Conservation (phyloP, 495 filamentous ascomycete species). For the Neurospora sp. region DNA sequence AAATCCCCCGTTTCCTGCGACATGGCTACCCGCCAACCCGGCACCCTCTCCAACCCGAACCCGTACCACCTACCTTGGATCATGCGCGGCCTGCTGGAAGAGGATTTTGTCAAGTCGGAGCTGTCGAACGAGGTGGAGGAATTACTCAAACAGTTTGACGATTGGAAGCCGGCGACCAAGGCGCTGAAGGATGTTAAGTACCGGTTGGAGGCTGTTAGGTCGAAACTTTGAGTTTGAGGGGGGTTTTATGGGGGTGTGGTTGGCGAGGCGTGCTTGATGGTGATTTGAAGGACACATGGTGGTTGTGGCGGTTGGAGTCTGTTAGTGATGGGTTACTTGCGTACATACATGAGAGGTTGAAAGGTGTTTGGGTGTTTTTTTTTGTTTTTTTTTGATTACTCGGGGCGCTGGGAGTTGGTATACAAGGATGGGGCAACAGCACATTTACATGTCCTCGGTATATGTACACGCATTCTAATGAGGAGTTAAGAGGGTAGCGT, state of each 20-base stretch:
- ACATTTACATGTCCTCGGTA: not conserved
- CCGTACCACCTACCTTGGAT: slow-evolving; percentile 92
- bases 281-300: not conserved
- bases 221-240: slow-evolving; percentile 49
- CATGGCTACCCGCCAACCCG: slow-evolving; percentile 14
- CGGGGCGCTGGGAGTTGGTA: not conserved
- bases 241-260: not conserved
- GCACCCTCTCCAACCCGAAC: slow-evolving; percentile 45
- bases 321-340: not conserved
- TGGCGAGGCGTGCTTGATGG: not conserved
- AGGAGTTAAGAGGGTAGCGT: not conserved
- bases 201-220: slow-evolving; percentile 81
- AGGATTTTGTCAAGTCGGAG: slow-evolving; percentile 79
- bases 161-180: slow-evolving; percentile 85
- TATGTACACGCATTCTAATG: not conserved
- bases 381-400: not conserved
- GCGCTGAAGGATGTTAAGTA: slow-evolving; percentile 94
- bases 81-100: slow-evolving; percentile 84
- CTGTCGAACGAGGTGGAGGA: slow-evolving; percentile 66
- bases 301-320: not conserved
- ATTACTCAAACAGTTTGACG: slow-evolving; percentile 78
- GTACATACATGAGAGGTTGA: not conserved
- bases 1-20: slow-evolving; percentile 4
- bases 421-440: not conserved
- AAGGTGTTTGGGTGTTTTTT: not conserved